Conservation (phyloP, 2,329 filamentous ascomycete species). For the Aphanocladium album region DNA sequence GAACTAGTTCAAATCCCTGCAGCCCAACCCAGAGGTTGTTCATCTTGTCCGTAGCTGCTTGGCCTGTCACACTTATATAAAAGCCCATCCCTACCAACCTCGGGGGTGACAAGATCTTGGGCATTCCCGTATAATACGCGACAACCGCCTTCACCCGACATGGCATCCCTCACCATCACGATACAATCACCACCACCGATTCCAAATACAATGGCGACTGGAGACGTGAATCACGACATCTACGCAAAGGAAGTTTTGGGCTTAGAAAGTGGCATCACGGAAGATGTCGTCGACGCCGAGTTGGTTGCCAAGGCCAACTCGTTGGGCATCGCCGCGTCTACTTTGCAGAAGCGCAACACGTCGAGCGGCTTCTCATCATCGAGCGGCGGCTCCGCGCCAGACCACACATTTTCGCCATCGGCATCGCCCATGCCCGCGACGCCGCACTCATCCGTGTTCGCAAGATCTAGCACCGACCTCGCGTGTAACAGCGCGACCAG, state of each 20-base stretch:
- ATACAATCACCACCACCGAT: not conserved
- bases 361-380: constrained; percentile 40
- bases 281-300: constrained; percentile 35
- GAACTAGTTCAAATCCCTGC: not conserved
- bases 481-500: not conserved
- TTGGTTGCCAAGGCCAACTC: constrained; percentile 30
- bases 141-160: not conserved
- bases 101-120: not conserved
- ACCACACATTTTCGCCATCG: constrained; percentile 40
- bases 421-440: constrained; percentile 39
- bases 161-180: constrained; percentile 1
- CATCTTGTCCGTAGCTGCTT: constrained; percentile 1
- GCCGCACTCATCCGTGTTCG: constrained; percentile 37
- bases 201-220: not conserved
- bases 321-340: constrained; percentile 29
- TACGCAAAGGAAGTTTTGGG: constrained; percentile 31
- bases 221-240: not conserved
- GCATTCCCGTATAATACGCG: not conserved
- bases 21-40: constrained; percentile 3
- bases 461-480: constrained; percentile 19
- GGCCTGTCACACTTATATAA: not conserved
- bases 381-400: constrained; percentile 34
- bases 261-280: constrained; percentile 28
- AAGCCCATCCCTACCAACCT: not conserved
- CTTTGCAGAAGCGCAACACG: constrained; percentile 30